Percentiles rank a stretch among this genome's conserved stretches.
Conservation (phyloP, 352 stramenopile species). For the Thalassiosira mediterranea region DNA sequence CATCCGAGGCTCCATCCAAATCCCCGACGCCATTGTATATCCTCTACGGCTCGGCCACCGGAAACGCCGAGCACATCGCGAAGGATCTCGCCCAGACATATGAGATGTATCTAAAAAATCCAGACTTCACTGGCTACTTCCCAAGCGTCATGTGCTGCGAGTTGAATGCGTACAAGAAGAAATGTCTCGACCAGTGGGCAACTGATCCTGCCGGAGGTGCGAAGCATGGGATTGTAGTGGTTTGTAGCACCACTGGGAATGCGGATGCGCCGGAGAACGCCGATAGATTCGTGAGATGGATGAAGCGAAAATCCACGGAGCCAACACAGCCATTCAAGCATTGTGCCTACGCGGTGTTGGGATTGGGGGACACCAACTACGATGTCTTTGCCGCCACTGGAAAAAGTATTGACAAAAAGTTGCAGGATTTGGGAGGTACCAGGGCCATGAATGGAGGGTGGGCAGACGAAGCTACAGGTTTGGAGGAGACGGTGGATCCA, state of each 20-base stretch:
- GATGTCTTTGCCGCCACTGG: slow-evolving; percentile 92
- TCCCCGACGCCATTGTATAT: slow-evolving; percentile 52
- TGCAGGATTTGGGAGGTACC: slow-evolving; percentile 87
- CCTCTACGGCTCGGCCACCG: slow-evolving; percentile 64
- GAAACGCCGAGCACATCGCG: slow-evolving; percentile 70
- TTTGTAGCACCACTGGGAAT: slow-evolving; percentile 93
- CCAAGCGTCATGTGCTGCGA: slow-evolving; percentile 51
- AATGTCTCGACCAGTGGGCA: slow-evolving; percentile 42
- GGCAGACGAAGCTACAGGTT: slow-evolving; percentile 90
- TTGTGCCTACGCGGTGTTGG: slow-evolving; percentile 87
- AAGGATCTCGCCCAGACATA: slow-evolving; percentile 55
- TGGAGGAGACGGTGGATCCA: slow-evolving; percentile 93
- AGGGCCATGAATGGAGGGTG: slow-evolving; percentile 82
- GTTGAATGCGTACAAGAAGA: slow-evolving; percentile 64
- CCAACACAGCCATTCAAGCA: slow-evolving; percentile 66
- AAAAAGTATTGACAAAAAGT: slow-evolving; percentile 88
- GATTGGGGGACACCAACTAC: slow-evolving; percentile 94
- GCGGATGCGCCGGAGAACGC: slow-evolving; percentile 92
- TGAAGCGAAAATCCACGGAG: slow-evolving; percentile 86
- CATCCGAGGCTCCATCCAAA: slow-evolving; percentile 3
- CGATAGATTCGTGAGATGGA: slow-evolving; percentile 89
- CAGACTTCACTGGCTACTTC: slow-evolving; percentile 39
- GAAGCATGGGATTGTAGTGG: slow-evolving; percentile 81
- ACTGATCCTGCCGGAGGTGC: neutral
- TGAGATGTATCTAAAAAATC: slow-evolving; percentile 21